phyloP scores from a whole-genome alignment of 75 land plant genomes.

The Cupressus sempervirens region DNA sequence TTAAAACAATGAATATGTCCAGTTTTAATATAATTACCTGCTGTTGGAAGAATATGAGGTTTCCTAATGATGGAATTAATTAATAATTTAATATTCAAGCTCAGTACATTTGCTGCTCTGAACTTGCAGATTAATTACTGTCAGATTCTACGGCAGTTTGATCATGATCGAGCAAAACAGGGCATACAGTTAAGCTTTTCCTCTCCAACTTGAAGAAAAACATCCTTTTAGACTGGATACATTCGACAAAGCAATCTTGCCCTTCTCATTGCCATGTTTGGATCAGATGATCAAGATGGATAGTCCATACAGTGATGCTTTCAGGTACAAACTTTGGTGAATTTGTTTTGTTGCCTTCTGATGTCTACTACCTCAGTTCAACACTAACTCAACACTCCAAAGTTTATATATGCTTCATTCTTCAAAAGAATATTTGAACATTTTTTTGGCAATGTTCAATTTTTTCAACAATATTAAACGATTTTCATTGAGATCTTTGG shows the following conservation, averaged over 20 bases:
- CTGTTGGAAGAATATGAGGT: neutral
- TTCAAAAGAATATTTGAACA: neutral
- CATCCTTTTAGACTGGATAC: neutral
- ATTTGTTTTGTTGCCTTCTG: neutral
- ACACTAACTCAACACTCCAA: neutral
- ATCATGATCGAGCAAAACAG: slow-evolving; percentile 64
- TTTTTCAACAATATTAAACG: neutral
- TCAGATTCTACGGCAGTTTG: slow-evolving; percentile 58
- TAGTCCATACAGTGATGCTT: neutral
- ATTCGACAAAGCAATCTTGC: neutral
- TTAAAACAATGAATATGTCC: neutral
- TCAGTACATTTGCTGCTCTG: neutral
- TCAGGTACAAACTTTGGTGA: neutral
- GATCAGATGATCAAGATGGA: neutral
- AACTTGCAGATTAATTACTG: slow-evolving; percentile 79
- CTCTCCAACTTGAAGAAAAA: slow-evolving; percentile 11
- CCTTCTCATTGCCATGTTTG: neutral
- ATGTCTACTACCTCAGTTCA: neutral
- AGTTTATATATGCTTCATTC: neutral
- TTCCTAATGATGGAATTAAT: neutral
- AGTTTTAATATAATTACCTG: neutral
- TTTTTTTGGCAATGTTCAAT: neutral
- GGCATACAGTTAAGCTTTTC: slow-evolving; percentile 82
- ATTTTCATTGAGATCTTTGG: neutral
- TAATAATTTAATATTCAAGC: neutral